A percentile compares a stretch with the other conserved stretches of the same genome.
These are phyloP conservation scores for Nemania diffusa DNA, from an alignment of 2,329 filamentous ascomycete species.

Conservation along the genomic window DNA sequence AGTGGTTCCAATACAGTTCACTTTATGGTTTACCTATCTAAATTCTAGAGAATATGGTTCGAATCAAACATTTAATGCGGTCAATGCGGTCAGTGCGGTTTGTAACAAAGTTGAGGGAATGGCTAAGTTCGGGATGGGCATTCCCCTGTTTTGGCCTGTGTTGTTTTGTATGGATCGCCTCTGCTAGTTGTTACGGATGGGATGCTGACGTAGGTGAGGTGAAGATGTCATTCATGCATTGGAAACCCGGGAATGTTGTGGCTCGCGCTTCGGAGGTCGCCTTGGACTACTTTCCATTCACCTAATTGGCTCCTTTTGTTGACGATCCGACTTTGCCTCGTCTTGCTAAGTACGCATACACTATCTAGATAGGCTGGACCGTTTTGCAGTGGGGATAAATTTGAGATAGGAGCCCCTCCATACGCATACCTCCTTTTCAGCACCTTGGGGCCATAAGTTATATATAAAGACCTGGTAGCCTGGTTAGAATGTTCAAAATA, in stretches of 20 bases:
- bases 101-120: not conserved
- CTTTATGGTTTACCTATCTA: not conserved
- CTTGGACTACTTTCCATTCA: not conserved
- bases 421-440: not conserved
- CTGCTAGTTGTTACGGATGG: conserved; percentile 8
- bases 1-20: not conserved
- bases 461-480: not conserved
- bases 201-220: conserved; percentile 27
- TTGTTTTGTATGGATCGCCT: conserved; percentile 13
- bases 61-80: conserved; percentile 2
- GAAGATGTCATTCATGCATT: conserved; percentile 26
- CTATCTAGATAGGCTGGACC: not conserved
- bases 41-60: conserved; percentile 7
- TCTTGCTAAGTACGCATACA: not conserved
- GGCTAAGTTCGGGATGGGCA: conserved; percentile 16
- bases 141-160: conserved; percentile 19
- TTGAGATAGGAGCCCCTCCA: not conserved
- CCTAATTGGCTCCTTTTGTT: conserved; percentile 18
- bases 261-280: conserved; percentile 19
- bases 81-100: not conserved
- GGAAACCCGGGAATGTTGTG: conserved; percentile 14
- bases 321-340: conserved; percentile 5
- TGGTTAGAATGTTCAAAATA: not conserved
- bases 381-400: not conserved
- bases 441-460: not conserved